These are phyloP conservation scores for Emydomyces testavorans DNA, from an alignment of 2,329 filamentous ascomycete species.

Conservation along the genomic window DNA sequence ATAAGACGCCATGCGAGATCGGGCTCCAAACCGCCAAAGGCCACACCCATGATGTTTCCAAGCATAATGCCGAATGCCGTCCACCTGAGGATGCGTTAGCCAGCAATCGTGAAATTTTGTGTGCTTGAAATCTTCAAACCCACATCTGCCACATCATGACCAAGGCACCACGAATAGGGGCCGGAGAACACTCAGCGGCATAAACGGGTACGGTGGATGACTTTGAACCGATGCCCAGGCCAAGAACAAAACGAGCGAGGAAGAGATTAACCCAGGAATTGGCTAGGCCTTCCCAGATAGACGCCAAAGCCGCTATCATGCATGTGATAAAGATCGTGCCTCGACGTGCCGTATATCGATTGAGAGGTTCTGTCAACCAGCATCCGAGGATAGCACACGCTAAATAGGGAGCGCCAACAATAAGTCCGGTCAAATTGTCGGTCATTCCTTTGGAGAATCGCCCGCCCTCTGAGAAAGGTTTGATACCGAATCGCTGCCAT, in stretches of 20 bases:
- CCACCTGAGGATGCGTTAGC: slow-evolving; percentile 20
- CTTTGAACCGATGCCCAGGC: slow-evolving; percentile 35
- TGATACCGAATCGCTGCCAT: slow-evolving; percentile 12
- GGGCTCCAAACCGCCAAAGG: slow-evolving; percentile 32
- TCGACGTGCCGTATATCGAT: slow-evolving; percentile 36
- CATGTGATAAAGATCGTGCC: slow-evolving; percentile 37
- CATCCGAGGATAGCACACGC: slow-evolving; percentile 37
- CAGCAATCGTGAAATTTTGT: neutral
- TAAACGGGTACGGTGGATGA: slow-evolving; percentile 39
- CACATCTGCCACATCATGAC: slow-evolving; percentile 45
- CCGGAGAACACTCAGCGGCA: slow-evolving; percentile 39
- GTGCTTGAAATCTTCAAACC: slow-evolving; percentile 8
- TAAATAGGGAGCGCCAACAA: slow-evolving; percentile 38
- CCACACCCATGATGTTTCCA: slow-evolving; percentile 40
- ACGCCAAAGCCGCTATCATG: slow-evolving; percentile 33
- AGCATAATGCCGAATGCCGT: slow-evolving; percentile 38
- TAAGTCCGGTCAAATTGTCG: slow-evolving; percentile 32
- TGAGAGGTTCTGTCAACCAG: slow-evolving; percentile 41
- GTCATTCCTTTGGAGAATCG: slow-evolving; percentile 21
- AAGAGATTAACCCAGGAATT: slow-evolving; percentile 36
- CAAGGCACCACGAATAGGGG: slow-evolving; percentile 40
- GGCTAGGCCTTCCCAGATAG: slow-evolving; percentile 34
- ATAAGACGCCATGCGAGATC: slow-evolving; percentile 57
- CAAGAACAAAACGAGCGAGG: slow-evolving; percentile 34
- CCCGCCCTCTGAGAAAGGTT: slow-evolving; percentile 11